phyloP scores from a whole-genome alignment of 371 early-diverging fungal genomes.

The Mucor irregularis region DNA sequence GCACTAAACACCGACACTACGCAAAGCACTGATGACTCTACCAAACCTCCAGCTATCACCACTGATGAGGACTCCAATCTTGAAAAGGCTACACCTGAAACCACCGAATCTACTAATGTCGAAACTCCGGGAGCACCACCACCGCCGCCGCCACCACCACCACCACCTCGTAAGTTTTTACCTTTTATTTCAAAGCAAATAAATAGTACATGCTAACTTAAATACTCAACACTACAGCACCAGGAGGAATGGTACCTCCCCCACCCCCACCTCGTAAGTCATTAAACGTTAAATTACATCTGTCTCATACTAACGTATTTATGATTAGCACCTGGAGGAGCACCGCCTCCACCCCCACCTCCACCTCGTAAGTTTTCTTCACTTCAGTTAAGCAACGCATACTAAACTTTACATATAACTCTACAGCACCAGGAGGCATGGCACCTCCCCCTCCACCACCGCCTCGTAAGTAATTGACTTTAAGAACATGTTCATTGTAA shows the following conservation, averaged over 20 bases:
- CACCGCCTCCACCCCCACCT: constrained; percentile 23
- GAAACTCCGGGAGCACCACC: constrained; percentile 22
- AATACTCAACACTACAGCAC: background rate
- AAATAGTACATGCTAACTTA: background rate
- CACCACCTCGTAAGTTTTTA: constrained; percentile 18
- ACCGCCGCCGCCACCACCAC: constrained; percentile 22
- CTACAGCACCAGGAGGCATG: constrained; percentile 9
- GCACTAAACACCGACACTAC: background rate
- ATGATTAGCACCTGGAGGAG: background rate
- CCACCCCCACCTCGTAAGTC: constrained; percentile 23
- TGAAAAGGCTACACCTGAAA: too few relatives aligned
- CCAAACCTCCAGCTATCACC: constrained; percentile 8
- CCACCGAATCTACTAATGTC: too few relatives aligned
- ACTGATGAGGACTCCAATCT: too few relatives aligned
- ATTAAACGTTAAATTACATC: background rate
- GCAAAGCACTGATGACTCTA: background rate
- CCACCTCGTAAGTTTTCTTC: constrained; percentile 11
- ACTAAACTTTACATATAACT: too few relatives aligned
- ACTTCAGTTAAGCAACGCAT: too few relatives aligned
- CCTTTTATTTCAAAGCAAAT: background rate
- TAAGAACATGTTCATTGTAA: background rate
- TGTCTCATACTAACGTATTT: background rate
- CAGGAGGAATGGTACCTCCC: constrained; percentile 1
- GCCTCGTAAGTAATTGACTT: background rate
- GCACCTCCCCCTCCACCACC: constrained; percentile 10